Evolutionary conservation across 2,329 filamentous ascomycete species (phyloP), one percentile per base, ranked within the genome.

Genomic region (Thelonectria rubi): DNA sequence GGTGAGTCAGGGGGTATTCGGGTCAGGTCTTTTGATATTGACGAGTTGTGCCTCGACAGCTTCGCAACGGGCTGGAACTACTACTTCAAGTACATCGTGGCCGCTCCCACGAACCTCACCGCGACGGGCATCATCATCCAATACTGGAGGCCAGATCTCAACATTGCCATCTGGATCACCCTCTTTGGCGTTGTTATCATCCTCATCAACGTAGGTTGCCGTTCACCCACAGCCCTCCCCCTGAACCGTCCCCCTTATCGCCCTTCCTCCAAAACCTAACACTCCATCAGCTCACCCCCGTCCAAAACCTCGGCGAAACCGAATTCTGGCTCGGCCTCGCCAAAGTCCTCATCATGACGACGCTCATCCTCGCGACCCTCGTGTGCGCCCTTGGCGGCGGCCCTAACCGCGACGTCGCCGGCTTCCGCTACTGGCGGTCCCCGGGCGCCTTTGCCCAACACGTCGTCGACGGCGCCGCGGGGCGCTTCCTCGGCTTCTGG

Each of bases 61-160:
- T 81, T 79, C 52, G 79, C 78, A 11, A 79, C 79, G 2, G 80
- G 76, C 3, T 81, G 80, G 79, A 80, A 80, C 59, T 83, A 84
- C 70, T 81, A 78, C 60, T 78, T 82, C 65, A 81, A 80, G 59
- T 80, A 79, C 43, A 73, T 73, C 26, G 74, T 80, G 15, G 75
- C 76, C 11, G 65, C 75, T 5, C 74, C 78, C 0, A 78, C 76
- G 50, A 78, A 80, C 47, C 53, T 80, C 39, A 79, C 77, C 0
- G 78, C 77, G 3, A 73, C 76, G 5, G 77, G 76, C 1, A 68
- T 79, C 4, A 66, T 80, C 9, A 67, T 80, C 2, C 72, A 76
- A 34, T 78, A 74, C 34, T 80, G 78, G 78, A 62, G 71, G 15
- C 74, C 73, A 0, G 69, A 78, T 26, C 60, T 80, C 15, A 80